Percentiles rank a stretch among this genome's conserved stretches.
phyloP scores from a whole-genome alignment of 106 monocot genomes.

The Apostasia shenzhenica region DNA sequence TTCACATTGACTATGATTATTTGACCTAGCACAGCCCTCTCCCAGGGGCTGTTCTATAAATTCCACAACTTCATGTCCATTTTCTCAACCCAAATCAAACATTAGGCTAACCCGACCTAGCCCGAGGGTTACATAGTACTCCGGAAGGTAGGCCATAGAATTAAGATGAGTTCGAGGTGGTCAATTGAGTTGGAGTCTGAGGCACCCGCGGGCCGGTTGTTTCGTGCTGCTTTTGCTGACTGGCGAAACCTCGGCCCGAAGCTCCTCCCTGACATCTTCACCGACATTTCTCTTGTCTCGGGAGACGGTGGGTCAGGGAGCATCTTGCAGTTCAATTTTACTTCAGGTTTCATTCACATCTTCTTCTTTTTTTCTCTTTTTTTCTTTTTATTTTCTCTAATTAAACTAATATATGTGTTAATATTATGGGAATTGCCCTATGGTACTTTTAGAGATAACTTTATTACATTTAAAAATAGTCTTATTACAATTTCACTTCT shows the following conservation, averaged over 20 bases:
- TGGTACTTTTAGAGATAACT: not conserved
- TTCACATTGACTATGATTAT: too few relatives aligned
- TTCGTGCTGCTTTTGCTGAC: constrained; percentile 28
- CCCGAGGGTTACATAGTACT: too few relatives aligned
- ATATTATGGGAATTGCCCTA: not conserved
- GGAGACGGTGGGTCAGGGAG: constrained; percentile 25
- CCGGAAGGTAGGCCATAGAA: too few relatives aligned
- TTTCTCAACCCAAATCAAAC: too few relatives aligned
- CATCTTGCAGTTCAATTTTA: constrained; percentile 33
- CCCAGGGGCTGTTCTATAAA: too few relatives aligned
- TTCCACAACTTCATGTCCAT: too few relatives aligned
- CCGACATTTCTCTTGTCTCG: constrained; percentile 4
- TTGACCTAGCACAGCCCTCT: too few relatives aligned
- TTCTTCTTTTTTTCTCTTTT: not conserved
- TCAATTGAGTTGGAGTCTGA: constrained; percentile 24
- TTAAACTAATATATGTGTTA: not conserved
- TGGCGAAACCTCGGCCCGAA: constrained; percentile 49
- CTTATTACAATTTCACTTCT: not conserved
- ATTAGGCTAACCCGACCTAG: too few relatives aligned
- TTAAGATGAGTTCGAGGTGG: constrained; percentile 15
- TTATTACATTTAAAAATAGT: not conserved
- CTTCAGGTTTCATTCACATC: constrained; percentile 10
- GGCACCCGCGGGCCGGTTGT: constrained; percentile 18
- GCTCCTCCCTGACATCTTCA: constrained; percentile 24
- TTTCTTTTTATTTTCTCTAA: too few relatives aligned